phyloP scores from a whole-genome alignment of 257 asterid species.

The Thymus quinquecostatus region DNA sequence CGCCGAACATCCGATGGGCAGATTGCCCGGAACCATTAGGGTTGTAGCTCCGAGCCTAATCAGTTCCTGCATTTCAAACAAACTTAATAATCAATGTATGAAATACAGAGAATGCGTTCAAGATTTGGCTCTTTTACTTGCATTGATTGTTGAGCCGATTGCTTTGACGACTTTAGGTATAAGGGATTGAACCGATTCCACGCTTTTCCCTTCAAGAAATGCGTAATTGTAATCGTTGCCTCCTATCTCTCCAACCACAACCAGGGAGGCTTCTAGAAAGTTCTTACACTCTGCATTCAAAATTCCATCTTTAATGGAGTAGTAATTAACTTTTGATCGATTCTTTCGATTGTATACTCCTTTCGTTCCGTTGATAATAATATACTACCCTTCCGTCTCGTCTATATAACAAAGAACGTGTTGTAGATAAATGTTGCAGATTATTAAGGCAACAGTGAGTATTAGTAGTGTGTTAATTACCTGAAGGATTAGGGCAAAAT shows the following conservation, averaged over 20 bases:
- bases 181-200: conserved; percentile 27
- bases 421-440: too few relatives aligned
- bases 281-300: conserved; percentile 32
- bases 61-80: conserved; percentile 40
- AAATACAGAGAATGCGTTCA: too few relatives aligned
- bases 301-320: too few relatives aligned
- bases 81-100: too few relatives aligned
- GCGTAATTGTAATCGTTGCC: conserved; percentile 55
- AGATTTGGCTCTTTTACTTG: not conserved
- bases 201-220: not conserved
- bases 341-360: too few relatives aligned
- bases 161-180: conserved; percentile 33
- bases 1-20: conserved; percentile 55
- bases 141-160: conserved; percentile 29
- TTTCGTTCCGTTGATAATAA: too few relatives aligned
- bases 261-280: conserved; percentile 30
- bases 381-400: too few relatives aligned
- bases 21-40: conserved; percentile 51
- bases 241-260: conserved; percentile 56
- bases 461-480: not conserved
- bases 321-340: too few relatives aligned
- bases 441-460: too few relatives aligned
- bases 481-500: conserved; percentile 26
- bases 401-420: too few relatives aligned
- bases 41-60: conserved; percentile 50